Conservation (phyloP, 2,329 filamentous ascomycete genomes). For the Epichloe elymi region DNA sequence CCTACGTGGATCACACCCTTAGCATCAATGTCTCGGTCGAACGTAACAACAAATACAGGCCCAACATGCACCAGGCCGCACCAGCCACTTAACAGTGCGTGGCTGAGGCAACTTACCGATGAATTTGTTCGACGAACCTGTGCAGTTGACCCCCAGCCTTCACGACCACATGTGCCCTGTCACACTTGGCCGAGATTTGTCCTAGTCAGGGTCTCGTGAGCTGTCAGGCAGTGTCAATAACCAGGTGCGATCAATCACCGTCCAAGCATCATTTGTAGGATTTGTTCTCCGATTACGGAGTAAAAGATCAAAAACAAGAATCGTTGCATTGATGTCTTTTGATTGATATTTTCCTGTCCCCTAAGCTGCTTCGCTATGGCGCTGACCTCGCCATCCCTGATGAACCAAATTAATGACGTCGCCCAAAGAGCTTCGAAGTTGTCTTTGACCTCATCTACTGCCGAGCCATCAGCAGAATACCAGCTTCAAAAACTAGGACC, state of each 20-base stretch:
- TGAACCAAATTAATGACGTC: constrained; percentile 15
- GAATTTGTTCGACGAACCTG: too few relatives aligned
- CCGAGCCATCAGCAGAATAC: constrained; percentile 20
- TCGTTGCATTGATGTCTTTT: not conserved
- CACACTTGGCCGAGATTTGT: too few relatives aligned
- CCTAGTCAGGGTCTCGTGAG: too few relatives aligned
- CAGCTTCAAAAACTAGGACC: constrained; percentile 27
- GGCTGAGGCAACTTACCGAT: not conserved
- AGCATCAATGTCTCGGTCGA: not conserved
- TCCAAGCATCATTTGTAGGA: not conserved
- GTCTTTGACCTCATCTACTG: constrained; percentile 12
- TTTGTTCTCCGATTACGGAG: not conserved
- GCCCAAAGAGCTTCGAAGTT: constrained; percentile 13
- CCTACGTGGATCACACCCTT: too few relatives aligned
- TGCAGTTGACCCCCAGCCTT: too few relatives aligned
- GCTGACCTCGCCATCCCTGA: constrained; percentile 14
- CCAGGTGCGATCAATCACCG: not conserved
- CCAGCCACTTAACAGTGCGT: not conserved
- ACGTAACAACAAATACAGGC: too few relatives aligned
- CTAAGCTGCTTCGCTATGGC: not conserved
- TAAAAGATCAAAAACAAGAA: not conserved
- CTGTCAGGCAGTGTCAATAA: too few relatives aligned
- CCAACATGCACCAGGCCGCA: too few relatives aligned
- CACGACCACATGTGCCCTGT: too few relatives aligned
- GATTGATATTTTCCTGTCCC: not conserved